Percentiles rank a stretch among this genome's conserved stretches.
These are phyloP conservation scores for Phoma sp. DNA, from an alignment of 2,329 filamentous ascomycete species.

Conservation along the genomic window DNA sequence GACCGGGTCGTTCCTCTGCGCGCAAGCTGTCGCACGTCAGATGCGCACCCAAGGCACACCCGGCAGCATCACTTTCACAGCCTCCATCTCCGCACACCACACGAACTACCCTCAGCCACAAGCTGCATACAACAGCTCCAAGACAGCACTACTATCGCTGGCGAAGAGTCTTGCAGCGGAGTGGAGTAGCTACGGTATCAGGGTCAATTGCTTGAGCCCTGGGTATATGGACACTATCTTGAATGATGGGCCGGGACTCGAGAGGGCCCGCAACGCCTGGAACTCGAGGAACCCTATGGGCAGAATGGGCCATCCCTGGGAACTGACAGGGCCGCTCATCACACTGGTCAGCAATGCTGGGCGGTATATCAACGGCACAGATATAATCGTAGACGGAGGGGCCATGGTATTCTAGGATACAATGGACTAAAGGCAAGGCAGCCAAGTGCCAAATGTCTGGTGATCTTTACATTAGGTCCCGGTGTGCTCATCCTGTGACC, in stretches of 20 bases:
- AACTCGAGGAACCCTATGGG: slow-evolving; percentile 67
- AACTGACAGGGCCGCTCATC: slow-evolving; percentile 69
- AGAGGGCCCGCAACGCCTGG: slow-evolving; percentile 64
- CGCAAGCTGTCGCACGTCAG: slow-evolving; percentile 66
- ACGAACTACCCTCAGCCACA: slow-evolving; percentile 79
- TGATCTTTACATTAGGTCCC: too few species aligned
- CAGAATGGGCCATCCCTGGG: slow-evolving; percentile 69
- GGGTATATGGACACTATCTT: slow-evolving; percentile 82
- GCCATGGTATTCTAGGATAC: slow-evolving; percentile 41
- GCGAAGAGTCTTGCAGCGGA: slow-evolving; percentile 73
- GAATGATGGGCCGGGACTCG: slow-evolving; percentile 70
- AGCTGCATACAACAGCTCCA: slow-evolving; percentile 74
- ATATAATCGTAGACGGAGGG: slow-evolving; percentile 69
- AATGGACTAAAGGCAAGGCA: not conserved
- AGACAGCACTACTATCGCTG: slow-evolving; percentile 70
- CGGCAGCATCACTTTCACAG: slow-evolving; percentile 71
- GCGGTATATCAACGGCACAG: slow-evolving; percentile 72
- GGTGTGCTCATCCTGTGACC: too few species aligned
- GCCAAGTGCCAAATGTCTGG: too few species aligned
- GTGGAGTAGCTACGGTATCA: slow-evolving; percentile 74
- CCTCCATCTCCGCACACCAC: slow-evolving; percentile 71
- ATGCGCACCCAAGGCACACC: slow-evolving; percentile 52
- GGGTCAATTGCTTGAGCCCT: slow-evolving; percentile 73
- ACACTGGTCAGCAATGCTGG: slow-evolving; percentile 68
- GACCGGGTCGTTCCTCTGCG: slow-evolving; percentile 73